Base-by-base conservation (phyloP, 352 stramenopile genomes). In the Phytopythium helicoides region DNA sequence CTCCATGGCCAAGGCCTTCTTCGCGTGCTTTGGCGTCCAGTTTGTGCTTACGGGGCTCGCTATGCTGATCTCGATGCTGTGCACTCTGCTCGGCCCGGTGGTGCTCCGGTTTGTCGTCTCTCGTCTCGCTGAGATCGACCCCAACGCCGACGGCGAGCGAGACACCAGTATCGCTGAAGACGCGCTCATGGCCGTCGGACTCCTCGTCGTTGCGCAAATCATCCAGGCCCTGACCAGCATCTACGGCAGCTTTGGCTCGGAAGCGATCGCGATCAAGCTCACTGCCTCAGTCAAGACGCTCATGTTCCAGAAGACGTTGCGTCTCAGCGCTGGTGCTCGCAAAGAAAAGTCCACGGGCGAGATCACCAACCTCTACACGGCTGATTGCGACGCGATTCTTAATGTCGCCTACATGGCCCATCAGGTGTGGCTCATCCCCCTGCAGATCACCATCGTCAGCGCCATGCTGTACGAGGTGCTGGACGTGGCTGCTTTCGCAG, bases 351-450 rank as follows among this genome's bases (percentile, higher is more conserved):
- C 72, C 22, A 86, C 73, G 16, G 73, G 71, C 3, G 74, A 68
- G 2, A 83, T 89, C 41, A 62, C 67, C 47, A 87, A 75, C 65
- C 72, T 87, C 52, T 87, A 84, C 72, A 86, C 74, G 14, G 48
- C 65, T 6, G 76, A 89, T 52, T 71, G 68, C 23, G 62, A 81
- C 21, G 48, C 71, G 11, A 69, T 89, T 28, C 37, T 82, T 19
- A 34, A 40, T 7, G 58, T 56, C 11, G 73, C 66, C n/a, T 80
- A 68, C 41, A 48, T 73, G 26, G 21, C 83, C 2, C 89, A 96
- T 45, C 64, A 87, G 49, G 6, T 73, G 31, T 89, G 79, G 79
- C 58, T 87, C 18, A 70, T 89, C 25, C 77, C 73, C 31, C 21
- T 81, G 47, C 71, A 86, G 40, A 68, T 86, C 44, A 51, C 34